Conservation (phyloP, 805 yeast species). For the Novakomyces olei region DNA sequence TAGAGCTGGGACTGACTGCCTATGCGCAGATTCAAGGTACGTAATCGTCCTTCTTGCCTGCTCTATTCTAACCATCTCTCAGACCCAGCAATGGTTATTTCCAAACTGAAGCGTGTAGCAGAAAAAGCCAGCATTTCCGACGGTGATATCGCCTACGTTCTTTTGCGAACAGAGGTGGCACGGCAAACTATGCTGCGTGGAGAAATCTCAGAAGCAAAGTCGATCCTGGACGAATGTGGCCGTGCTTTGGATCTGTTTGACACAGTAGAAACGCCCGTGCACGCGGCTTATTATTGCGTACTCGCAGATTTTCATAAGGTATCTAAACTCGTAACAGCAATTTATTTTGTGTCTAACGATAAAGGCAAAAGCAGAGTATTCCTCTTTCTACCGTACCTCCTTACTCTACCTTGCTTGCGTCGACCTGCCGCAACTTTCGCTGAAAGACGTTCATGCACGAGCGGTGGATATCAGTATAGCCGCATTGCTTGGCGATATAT, state of each 20-base stretch:
- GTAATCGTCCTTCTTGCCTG: too few relatives aligned
- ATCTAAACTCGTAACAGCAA: too few relatives aligned
- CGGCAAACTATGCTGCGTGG: constrained; percentile 39
- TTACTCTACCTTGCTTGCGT: constrained; percentile 65
- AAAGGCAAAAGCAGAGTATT: constrained; percentile 57
- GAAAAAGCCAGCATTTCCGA: constrained; percentile 28
- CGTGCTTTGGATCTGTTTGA: constrained; percentile 31
- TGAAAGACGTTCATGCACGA: constrained; percentile 23
- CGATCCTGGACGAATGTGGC: constrained; percentile 39
- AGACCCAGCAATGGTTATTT: neutral
- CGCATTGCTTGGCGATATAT: constrained; percentile 80
- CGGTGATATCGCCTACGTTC: constrained; percentile 31
- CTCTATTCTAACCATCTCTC: neutral
- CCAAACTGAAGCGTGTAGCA: neutral
- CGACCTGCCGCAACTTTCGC: constrained; percentile 17
- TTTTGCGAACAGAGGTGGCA: constrained; percentile 52
- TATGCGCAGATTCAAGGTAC: constrained; percentile 21
- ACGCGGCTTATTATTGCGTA: constrained; percentile 65
- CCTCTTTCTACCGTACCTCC: constrained; percentile 58
- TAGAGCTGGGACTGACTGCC: constrained; percentile 44
- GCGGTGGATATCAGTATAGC: constrained; percentile 64
- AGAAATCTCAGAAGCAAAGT: constrained; percentile 37
- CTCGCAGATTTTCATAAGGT: constrained; percentile 56
- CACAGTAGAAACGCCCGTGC: constrained; percentile 38
- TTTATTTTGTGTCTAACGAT: too few relatives aligned